These are phyloP conservation scores for Neofusicoccum cordaticola DNA, from an alignment of 2,329 filamentous ascomycete genomes.

Conservation along the genomic window DNA sequence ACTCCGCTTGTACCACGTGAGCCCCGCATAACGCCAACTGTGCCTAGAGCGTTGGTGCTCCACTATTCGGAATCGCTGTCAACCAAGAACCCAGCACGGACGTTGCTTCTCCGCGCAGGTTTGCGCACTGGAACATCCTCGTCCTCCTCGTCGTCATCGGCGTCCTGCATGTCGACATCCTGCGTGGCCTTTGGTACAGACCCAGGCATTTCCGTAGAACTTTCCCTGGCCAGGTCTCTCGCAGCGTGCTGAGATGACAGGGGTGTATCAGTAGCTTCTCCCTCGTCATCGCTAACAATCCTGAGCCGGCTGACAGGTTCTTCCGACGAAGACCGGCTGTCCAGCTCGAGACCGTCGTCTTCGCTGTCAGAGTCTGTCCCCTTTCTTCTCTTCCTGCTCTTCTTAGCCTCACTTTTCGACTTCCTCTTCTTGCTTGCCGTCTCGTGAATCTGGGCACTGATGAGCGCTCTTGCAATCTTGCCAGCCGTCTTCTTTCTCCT, in stretches of 20 bases:
- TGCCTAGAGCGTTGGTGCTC: background rate
- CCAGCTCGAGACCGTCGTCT: conserved; percentile 24
- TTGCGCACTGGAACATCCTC: conserved; percentile 35
- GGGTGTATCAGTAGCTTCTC: conserved; percentile 36
- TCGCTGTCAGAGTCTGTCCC: conserved; percentile 29
- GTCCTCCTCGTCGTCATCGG: conserved; percentile 42
- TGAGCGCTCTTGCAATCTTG: conserved; percentile 49
- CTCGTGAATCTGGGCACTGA: conserved; percentile 36
- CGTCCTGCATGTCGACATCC: conserved; percentile 28
- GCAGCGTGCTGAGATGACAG: conserved; percentile 37
- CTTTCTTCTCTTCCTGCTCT: conserved; percentile 32
- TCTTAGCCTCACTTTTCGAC: conserved; percentile 24
- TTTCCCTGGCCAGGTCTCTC: conserved; percentile 21
- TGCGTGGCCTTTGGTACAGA: background rate
- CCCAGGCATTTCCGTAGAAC: background rate
- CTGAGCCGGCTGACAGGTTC: conserved; percentile 22
- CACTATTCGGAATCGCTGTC: conserved; percentile 43
- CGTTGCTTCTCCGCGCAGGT: conserved; percentile 32
- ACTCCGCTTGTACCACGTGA: no score
- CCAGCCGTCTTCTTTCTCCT: conserved; percentile 57
- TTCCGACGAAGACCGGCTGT: conserved; percentile 29
- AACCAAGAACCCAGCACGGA: conserved; percentile 44
- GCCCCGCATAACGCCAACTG: conserved; percentile 7
- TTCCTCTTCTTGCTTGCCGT: conserved; percentile 33
- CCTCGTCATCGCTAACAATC: conserved; percentile 29